Evolutionary conservation across 306 rosid genomes (phyloP).

Genomic region (Vigna hirtella): DNA sequence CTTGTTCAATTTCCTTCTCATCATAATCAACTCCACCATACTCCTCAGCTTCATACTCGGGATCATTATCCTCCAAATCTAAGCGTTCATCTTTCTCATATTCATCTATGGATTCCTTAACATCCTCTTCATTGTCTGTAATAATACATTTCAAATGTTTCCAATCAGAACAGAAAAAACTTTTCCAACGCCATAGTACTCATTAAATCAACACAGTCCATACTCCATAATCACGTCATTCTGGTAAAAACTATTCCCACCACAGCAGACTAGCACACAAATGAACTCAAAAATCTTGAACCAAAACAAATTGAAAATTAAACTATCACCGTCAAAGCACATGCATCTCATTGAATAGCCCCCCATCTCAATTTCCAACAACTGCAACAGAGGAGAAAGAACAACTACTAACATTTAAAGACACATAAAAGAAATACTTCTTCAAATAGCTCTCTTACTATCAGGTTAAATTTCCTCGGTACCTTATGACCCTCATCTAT

Average conservation of each 20-base stretch:
- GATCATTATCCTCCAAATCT: constrained; percentile 96
- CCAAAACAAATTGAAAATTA: constrained; percentile 1
- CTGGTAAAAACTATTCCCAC: background rate
- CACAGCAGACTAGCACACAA: constrained; percentile 8
- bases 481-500: background rate
- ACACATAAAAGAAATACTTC: background rate
- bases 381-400: background rate
- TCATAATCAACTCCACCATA: constrained; percentile 89
- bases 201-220: constrained; percentile 30
- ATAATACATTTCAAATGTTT: constrained; percentile 50
- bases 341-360: constrained; percentile 8
- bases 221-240: constrained; percentile 39
- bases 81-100: constrained; percentile 88
- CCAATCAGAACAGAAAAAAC: constrained; percentile 44
- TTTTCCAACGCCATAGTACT: constrained; percentile 45
- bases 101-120: constrained; percentile 79
- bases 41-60: constrained; percentile 90
- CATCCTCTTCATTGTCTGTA: constrained; percentile 87
- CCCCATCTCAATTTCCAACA: background rate
- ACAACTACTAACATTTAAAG: background rate
- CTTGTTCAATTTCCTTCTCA: constrained; percentile 92
- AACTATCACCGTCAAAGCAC: constrained; percentile 3
- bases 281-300: constrained; percentile 25
- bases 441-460: background rate
- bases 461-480: background rate